Evolutionary conservation across 495 filamentous ascomycete species (phyloP).

Genomic region (Aspergillus olivimuriae): DNA sequence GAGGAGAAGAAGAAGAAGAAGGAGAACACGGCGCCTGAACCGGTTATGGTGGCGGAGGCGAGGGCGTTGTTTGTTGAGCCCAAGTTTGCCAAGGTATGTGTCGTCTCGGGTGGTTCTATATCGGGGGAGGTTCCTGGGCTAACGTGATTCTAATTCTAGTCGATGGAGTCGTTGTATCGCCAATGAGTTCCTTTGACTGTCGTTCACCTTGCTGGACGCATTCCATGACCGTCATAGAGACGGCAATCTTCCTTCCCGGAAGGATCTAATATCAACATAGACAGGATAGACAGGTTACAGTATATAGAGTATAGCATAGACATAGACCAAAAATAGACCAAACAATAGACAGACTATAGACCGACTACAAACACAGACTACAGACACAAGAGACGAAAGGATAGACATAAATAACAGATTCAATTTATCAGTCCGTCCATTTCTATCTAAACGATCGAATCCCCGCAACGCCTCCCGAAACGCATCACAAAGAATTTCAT

Average conservation of each 20-base stretch:
- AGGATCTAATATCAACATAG: neutral
- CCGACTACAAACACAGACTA: neutral
- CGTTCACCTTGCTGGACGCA: too few relatives aligned
- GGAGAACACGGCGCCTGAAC: constrained; percentile 39
- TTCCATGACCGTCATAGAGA: too few relatives aligned
- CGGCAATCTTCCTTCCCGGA: too few relatives aligned
- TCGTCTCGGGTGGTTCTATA: neutral
- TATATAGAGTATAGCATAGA: constrained; percentile 5
- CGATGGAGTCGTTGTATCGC: constrained; percentile 34
- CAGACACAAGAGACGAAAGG: too few relatives aligned
- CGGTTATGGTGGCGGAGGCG: constrained; percentile 63
- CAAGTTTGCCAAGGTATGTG: constrained; percentile 59
- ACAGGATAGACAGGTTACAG: neutral
- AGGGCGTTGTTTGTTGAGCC: constrained; percentile 87
- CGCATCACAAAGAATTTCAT: too few relatives aligned
- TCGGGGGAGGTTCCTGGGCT: constrained; percentile 7
- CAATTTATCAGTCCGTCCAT: constrained; percentile 13
- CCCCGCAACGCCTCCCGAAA: constrained; percentile 14
- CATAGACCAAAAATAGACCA: constrained; percentile 8
- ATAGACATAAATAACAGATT: too few relatives aligned
- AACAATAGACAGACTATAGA: constrained; percentile 5
- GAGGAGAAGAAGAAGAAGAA: constrained; percentile 39
- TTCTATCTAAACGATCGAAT: constrained; percentile 32
- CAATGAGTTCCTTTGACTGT: too few relatives aligned
- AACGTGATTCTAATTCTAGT: constrained; percentile 18